Conservation (phyloP, 1,284 basidiomycete genomes). For the Macrocystidia cucumis region DNA sequence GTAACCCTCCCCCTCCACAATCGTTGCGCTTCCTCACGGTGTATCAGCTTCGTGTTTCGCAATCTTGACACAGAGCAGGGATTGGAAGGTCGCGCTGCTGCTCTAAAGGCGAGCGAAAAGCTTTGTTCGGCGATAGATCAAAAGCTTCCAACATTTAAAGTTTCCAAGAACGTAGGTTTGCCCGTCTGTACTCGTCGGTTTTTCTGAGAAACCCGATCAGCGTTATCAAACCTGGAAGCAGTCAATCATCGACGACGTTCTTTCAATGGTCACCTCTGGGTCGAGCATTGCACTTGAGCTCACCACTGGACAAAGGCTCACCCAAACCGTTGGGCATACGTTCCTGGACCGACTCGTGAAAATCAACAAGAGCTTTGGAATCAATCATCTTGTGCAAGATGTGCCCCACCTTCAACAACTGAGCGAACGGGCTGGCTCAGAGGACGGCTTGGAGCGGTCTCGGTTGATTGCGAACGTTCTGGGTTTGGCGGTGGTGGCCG, state of each 20-base stretch:
- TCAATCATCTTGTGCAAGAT: slow-evolving; percentile 7
- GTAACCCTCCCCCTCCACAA: not conserved
- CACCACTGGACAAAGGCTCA: no score
- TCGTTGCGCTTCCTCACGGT: not conserved
- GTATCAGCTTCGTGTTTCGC: slow-evolving; percentile 11
- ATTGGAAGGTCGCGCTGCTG: slow-evolving; percentile 10
- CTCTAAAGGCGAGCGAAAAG: slow-evolving; percentile 8
- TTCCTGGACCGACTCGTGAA: slow-evolving; percentile 15
- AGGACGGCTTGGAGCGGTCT: slow-evolving; percentile 14
- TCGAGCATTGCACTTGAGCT: no score
- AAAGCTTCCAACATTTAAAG: slow-evolving; percentile 8
- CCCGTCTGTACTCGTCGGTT: no score
- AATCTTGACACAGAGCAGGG: slow-evolving; percentile 13
- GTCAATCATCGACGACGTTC: no score
- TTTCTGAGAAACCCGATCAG: no score
- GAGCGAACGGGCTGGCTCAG: slow-evolving; percentile 2
- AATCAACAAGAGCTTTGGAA: slow-evolving; percentile 7
- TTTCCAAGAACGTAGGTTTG: not conserved
- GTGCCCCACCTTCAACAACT: slow-evolving; percentile 9
- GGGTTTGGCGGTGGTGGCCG: slow-evolving; percentile 29
- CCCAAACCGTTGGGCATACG: slow-evolving; percentile 7
- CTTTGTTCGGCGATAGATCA: slow-evolving; percentile 8
- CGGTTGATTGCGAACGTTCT: slow-evolving; percentile 32
- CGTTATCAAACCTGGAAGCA: no score
- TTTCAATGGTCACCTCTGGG: no score